Conservation (phyloP, 352 stramenopile genomes). For the Phytopythium montanum region DNA sequence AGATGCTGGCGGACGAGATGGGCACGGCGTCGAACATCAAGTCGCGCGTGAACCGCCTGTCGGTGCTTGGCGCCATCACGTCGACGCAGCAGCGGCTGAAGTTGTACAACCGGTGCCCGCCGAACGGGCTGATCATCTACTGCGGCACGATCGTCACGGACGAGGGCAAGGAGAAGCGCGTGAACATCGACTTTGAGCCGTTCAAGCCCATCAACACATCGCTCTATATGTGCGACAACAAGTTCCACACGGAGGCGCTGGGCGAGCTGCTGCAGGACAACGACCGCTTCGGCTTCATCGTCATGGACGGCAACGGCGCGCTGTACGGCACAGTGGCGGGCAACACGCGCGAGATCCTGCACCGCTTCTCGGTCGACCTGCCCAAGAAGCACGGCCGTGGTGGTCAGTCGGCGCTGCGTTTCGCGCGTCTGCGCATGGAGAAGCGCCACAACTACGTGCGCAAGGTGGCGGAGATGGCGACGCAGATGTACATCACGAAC, state of each 20-base stretch:
- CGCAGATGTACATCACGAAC: slow-evolving; percentile 98
- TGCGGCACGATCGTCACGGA: slow-evolving; percentile 99
- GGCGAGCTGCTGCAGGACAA: slow-evolving; percentile 99
- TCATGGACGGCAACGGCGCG: slow-evolving; percentile 99
- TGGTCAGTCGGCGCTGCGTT: slow-evolving; percentile 99
- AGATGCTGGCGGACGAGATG: slow-evolving; percentile 99
- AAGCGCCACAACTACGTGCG: slow-evolving; percentile 99
- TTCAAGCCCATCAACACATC: slow-evolving; percentile 99
- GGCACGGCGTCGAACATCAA: slow-evolving; percentile 99
- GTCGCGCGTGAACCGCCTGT: slow-evolving; percentile 98
- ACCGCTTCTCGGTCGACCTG: slow-evolving; percentile 97
- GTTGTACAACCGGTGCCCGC: slow-evolving; percentile 96
- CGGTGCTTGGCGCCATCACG: slow-evolving; percentile 98
- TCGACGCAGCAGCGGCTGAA: slow-evolving; percentile 99
- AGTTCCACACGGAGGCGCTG: slow-evolving; percentile 99
- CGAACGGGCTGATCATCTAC: slow-evolving; percentile 99
- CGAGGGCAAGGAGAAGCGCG: slow-evolving; percentile 99
- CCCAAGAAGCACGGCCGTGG: slow-evolving; percentile 99
- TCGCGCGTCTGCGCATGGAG: slow-evolving; percentile 98
- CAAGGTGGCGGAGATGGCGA: slow-evolving; percentile 98
- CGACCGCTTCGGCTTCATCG: slow-evolving; percentile 99
- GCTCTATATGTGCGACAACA: slow-evolving; percentile 99
- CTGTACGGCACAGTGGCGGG: slow-evolving; percentile 98
- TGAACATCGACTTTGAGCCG: slow-evolving; percentile 99
- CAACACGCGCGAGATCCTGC: slow-evolving; percentile 90